phyloP scores from a whole-genome alignment of 371 early-diverging fungal species.

The Mortierella sp. region DNA sequence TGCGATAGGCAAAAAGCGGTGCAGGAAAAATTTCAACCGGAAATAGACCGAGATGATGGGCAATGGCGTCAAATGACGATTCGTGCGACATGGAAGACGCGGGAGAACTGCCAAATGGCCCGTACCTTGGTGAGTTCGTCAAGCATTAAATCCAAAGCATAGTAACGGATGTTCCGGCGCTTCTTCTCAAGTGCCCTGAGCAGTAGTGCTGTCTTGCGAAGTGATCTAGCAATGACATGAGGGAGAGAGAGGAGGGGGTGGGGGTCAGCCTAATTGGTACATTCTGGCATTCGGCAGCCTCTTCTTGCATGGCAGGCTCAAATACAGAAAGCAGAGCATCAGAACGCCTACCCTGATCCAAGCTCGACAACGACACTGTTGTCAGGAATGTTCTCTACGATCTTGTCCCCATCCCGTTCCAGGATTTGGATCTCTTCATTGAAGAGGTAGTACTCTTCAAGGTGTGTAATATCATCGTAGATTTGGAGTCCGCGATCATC shows the following conservation, averaged over 20 bases:
- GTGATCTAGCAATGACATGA: constrained; percentile 69
- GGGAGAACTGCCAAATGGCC: neutral
- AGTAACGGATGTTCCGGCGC: constrained; percentile 77
- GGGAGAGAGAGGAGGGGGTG: too few relatives aligned
- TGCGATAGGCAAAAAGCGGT: too few relatives aligned
- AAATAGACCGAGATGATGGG: too few relatives aligned
- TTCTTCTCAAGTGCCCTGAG: constrained; percentile 77
- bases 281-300: too few relatives aligned
- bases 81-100: too few relatives aligned
- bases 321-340: neutral
- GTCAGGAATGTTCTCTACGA: constrained; percentile 72
- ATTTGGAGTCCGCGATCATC: constrained; percentile 85
- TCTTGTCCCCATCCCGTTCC: constrained; percentile 64
- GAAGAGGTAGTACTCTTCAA: constrained; percentile 89
- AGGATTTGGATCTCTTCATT: constrained; percentile 85
- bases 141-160: constrained; percentile 92
- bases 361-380: constrained; percentile 83
- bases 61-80: constrained; percentile 57
- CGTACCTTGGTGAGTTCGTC: constrained; percentile 72
- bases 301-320: neutral
- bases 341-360: constrained; percentile 81
- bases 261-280: too few relatives aligned
- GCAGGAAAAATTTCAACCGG: too few relatives aligned
- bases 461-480: constrained; percentile 89
- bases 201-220: constrained; percentile 87